Percentiles rank a stretch among this genome's conserved stretches.
Conservation (phyloP, 148 eudicot genomes). For the Heliamphora exappendiculata region DNA sequence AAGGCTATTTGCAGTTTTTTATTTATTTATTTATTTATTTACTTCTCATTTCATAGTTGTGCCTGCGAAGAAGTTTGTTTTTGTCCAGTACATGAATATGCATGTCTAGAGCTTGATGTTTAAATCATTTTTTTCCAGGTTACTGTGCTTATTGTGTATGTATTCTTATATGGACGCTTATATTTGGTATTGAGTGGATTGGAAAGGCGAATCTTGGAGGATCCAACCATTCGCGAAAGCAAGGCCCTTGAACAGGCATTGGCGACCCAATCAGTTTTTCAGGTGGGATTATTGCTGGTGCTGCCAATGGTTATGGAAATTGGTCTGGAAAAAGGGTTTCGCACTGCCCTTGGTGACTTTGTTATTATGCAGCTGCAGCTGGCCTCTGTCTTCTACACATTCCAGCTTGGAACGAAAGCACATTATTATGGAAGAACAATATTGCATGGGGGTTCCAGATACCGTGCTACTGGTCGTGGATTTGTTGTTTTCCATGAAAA, state of each 20-base stretch:
- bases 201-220: slow-evolving; percentile 62
- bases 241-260: slow-evolving; percentile 79
- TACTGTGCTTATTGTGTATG: slow-evolving; percentile 77
- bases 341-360: slow-evolving; percentile 89
- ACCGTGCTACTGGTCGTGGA: slow-evolving; percentile 97
- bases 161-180: slow-evolving; percentile 75
- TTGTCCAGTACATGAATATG: background rate
- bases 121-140: slow-evolving; percentile 44
- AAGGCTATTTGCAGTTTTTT: background rate
- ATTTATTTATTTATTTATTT: too few relatives aligned
- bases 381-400: slow-evolving; percentile 93
- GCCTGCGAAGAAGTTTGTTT: background rate
- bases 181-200: slow-evolving; percentile 88
- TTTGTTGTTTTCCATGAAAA: slow-evolving; percentile 97
- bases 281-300: slow-evolving; percentile 75
- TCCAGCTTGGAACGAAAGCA: slow-evolving; percentile 97
- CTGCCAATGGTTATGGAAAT: slow-evolving; percentile 98
- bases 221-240: slow-evolving; percentile 41
- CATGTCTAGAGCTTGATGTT: background rate
- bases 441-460: slow-evolving; percentile 94
- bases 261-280: slow-evolving; percentile 76
- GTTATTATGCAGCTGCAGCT: slow-evolving; percentile 93
- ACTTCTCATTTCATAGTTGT: background rate
- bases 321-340: slow-evolving; percentile 87
- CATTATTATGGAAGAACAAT: slow-evolving; percentile 89